Evolutionary conservation across 257 asterid species (phyloP), one percentile per base, ranked within the genome.

Genomic region (Solanum stenotomum): DNA sequence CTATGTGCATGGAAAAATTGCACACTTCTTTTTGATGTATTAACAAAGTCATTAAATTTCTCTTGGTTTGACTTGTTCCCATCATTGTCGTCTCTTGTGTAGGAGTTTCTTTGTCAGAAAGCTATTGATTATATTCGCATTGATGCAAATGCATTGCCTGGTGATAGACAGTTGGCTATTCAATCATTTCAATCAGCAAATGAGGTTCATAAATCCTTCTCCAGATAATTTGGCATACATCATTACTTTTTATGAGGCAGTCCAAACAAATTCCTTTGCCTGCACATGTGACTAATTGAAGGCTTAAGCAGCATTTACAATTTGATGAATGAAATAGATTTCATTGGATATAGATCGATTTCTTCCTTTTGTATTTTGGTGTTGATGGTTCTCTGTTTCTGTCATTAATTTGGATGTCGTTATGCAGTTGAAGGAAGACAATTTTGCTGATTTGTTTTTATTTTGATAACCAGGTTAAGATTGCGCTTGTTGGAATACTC

Each of bases 401-500:
- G 70, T 52, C 67, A 33, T 11, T 71, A 71, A 35, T 71, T 79
- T 46, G 70, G 70, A 81, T 46, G 27, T 49, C 13, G 29, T 9
- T 46, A 59, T 46, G 68, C 42, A 49, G 68, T 46, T 29, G 70
- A 81, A 81, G 70, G 70, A 49, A 81, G 70, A 81, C 29, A 81
- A 20, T 46, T 29, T 29, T 31, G 29, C 70, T 27, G 85, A 49
- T 18, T 29, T 81, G 42, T 81, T 81, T 46, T 81, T 20, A 16
- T 81, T 44, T 46, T 81, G 40, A 3, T 46, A 27, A 74, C 52
- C 92, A 97, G 99, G 98, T 96, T 84, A 97, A 93, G 94, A 93
- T 96, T 88, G 99, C 99, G 15, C 87, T 97, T 87, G 91, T 96
- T 85, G 99, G 99, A 90, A 96, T 97, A 88, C 95, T 96, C 88